These are phyloP conservation scores for Paramyrothecium roridum DNA, from an alignment of 2,329 filamentous ascomycete genomes.

Conservation along the genomic window DNA sequence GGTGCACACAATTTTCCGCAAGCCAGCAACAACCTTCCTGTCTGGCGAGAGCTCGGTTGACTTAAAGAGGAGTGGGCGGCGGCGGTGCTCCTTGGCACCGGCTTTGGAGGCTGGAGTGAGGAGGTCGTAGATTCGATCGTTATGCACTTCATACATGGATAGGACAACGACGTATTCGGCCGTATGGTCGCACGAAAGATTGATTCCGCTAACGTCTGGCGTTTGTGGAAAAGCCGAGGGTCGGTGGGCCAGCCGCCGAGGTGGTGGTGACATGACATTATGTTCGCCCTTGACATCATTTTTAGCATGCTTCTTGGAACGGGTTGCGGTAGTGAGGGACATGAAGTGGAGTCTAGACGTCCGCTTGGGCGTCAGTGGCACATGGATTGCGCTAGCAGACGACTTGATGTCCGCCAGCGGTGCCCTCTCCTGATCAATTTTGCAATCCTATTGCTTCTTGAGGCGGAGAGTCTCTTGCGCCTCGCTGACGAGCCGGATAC, in stretches of 20 bases:
- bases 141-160: slow-evolving; percentile 99
- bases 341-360: slow-evolving; percentile 28
- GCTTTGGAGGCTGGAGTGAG: slow-evolving; percentile 62
- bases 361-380: slow-evolving; percentile 29
- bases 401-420: slow-evolving; percentile 10
- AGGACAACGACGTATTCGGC: slow-evolving; percentile 85
- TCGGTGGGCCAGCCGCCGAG: slow-evolving; percentile 62
- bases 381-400: slow-evolving; percentile 23
- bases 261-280: slow-evolving; percentile 43
- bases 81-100: slow-evolving; percentile 64
- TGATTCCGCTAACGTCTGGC: slow-evolving; percentile 71
- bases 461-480: slow-evolving; percentile 16
- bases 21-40: slow-evolving; percentile 88
- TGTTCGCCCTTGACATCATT: slow-evolving; percentile 46
- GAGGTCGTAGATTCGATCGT: slow-evolving; percentile 95
- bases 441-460: slow-evolving; percentile 25
- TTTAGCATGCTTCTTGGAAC: slow-evolving; percentile 47
- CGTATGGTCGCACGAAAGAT: slow-evolving; percentile 54
- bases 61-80: slow-evolving; percentile 88
- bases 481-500: slow-evolving; percentile 40
- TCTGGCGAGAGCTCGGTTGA: slow-evolving; percentile 83
- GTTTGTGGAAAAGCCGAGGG: slow-evolving; percentile 68
- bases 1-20: slow-evolving; percentile 85
- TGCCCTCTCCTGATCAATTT: slow-evolving; percentile 11
- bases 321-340: slow-evolving; percentile 42